These are phyloP conservation scores for Bipolaris zeicola DNA, from an alignment of 2,329 filamentous ascomycete species.

Conservation along the genomic window DNA sequence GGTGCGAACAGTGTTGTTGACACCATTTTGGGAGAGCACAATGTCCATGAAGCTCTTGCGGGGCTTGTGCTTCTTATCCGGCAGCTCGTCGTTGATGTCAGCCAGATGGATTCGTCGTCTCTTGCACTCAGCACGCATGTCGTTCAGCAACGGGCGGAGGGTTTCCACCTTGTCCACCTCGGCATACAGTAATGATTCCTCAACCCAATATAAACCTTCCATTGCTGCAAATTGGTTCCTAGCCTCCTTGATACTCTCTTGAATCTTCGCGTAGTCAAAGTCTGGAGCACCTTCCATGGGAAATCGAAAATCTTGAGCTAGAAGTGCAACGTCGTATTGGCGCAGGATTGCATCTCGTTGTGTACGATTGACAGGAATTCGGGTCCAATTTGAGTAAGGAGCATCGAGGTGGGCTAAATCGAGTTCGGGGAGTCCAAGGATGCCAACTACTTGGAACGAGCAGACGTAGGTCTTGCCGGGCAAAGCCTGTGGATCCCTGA, in stretches of 20 bases:
- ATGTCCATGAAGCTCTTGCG: constrained; percentile 48
- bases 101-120: constrained; percentile 33
- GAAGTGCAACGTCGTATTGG: constrained; percentile 46
- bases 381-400: constrained; percentile 46
- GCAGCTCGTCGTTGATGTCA: constrained; percentile 23
- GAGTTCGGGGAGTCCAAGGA: constrained; percentile 49
- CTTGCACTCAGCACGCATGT: constrained; percentile 38
- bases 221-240: constrained; percentile 45
- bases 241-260: constrained; percentile 44
- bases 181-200: constrained; percentile 32
- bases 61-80: constrained; percentile 39
- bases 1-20: constrained; percentile 24
- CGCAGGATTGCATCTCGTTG: constrained; percentile 46
- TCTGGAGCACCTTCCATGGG: constrained; percentile 47
- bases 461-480: constrained; percentile 42
- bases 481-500: constrained; percentile 26
- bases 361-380: constrained; percentile 39
- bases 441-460: constrained; percentile 49
- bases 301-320: constrained; percentile 48
- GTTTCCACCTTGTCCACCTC: constrained; percentile 40
- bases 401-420: constrained; percentile 42
- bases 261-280: constrained; percentile 45
- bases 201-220: constrained; percentile 49
- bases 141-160: constrained; percentile 35
- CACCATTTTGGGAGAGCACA: constrained; percentile 32